Conservation (phyloP, 2,329 filamentous ascomycete species). For the Colletotrichum lentis region DNA sequence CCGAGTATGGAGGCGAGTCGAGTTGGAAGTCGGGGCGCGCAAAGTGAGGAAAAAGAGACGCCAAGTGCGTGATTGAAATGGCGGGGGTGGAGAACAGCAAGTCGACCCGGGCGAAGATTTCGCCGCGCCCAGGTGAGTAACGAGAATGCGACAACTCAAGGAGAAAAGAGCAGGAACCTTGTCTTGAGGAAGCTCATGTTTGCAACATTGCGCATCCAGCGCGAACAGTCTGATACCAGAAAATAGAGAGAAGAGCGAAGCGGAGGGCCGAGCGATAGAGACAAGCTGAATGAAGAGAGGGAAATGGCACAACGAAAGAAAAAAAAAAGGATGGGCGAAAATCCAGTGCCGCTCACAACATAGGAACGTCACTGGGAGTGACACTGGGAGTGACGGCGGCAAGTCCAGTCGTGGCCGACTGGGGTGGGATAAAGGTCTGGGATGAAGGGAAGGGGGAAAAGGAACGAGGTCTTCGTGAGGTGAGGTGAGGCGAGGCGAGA, state of each 20-base stretch:
- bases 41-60: slow-evolving; percentile 16
- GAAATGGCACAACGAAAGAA: slow-evolving; percentile 23
- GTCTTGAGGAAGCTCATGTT: slow-evolving; percentile 57
- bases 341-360: slow-evolving; percentile 36
- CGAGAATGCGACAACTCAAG: slow-evolving; percentile 25
- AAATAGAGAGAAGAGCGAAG: slow-evolving; percentile 26
- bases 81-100: slow-evolving; percentile 36
- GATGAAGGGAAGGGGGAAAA: background rate
- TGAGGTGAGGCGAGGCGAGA: slow-evolving; percentile 13
- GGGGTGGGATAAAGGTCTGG: slow-evolving; percentile 9
- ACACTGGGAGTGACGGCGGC: slow-evolving; percentile 24
- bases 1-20: background rate
- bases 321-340: slow-evolving; percentile 31
- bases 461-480: slow-evolving; percentile 2
- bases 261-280: slow-evolving; percentile 31
- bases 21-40: background rate
- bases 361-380: slow-evolving; percentile 26
- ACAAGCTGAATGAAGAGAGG: slow-evolving; percentile 19
- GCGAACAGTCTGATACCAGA: slow-evolving; percentile 20
- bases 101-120: slow-evolving; percentile 28
- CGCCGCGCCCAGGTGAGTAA: slow-evolving; percentile 18
- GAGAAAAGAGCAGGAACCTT: slow-evolving; percentile 45
- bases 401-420: slow-evolving; percentile 17
- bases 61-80: slow-evolving; percentile 23
- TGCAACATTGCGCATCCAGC: slow-evolving; percentile 48